Base-by-base conservation (phyloP, 768 basidiomycete species). In the Dioszegia aurantiaca region DNA sequence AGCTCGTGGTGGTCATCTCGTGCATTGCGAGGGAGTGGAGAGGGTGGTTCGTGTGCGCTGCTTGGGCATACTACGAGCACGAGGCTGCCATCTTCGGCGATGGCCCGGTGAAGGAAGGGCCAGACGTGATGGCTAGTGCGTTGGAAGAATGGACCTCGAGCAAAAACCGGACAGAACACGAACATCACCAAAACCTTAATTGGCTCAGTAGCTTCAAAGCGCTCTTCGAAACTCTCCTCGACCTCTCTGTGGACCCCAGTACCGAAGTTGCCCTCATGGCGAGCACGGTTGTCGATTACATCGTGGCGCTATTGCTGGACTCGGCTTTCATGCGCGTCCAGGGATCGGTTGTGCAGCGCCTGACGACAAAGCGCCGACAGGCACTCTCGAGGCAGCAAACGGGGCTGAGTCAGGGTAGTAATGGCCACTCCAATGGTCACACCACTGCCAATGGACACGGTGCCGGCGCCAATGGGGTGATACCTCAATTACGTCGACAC, bases 51-150 rank as follows among this genome's bases (percentile, higher is more conserved):
- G 89, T 94, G 46, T 85, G 92, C 37, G 95, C 94, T 61, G 92
- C 94, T 1, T 98, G 94, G 93, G 79, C 90, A 9, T 93, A 95
- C 73, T 89, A 89, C 85, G 92, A 95, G 71, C 89, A 93, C 73
- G 89, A 94, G 42, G 70, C 68, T 30, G 65, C 70, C 19, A 30
- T 68, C 19, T 17, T 30, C 14, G 17, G 24, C 26, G 9, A n/a
- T 11, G 24, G 23, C 24, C 23, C 67, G 67, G 64, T 12, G 27
- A 40, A 39, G 23, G 12, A 26, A 2, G 41, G 27, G 33, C 8
- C 6, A 33, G 87, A 90, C 54, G 71, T 88, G 55, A 86, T 88
- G 16, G 80, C 81, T 17, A 82, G 83, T 58, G 89, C 89, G 0
- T 80, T 93, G 28, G 77, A 81, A 19, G 87, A 89, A 60, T 94